A percentile compares a stretch with the other conserved stretches of the same genome.
phyloP scores from a whole-genome alignment of 768 basidiomycete species.

The Chalciporus sphaerocephalus region DNA sequence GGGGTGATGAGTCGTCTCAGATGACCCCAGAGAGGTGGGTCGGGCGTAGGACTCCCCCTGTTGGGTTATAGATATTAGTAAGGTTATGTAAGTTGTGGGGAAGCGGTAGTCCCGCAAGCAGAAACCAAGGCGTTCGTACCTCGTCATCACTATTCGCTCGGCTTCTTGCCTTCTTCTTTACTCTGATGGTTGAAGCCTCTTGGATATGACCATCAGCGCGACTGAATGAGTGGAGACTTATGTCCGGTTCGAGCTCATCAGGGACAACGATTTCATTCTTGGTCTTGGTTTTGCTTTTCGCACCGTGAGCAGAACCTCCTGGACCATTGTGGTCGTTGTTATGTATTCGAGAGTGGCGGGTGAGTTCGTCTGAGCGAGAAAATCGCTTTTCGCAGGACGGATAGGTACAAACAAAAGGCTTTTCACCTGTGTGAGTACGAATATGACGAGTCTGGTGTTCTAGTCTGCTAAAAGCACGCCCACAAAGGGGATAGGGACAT shows the following conservation, averaged over 20 bases:
- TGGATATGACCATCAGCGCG: conserved; percentile 17
- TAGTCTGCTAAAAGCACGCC: conserved; percentile 91
- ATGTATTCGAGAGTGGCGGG: conserved; percentile 93
- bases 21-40: conserved; percentile 47
- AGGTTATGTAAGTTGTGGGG: conserved; percentile 28
- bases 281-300: conserved; percentile 29
- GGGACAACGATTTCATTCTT: conserved; percentile 22
- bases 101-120: conserved; percentile 9
- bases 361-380: conserved; percentile 97
- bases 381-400: conserved; percentile 98
- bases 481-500: conserved; percentile 88
- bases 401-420: conserved; percentile 89
- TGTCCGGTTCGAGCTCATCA: conserved; percentile 25
- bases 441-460: conserved; percentile 99
- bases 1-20: conserved; percentile 34
- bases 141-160: conserved; percentile 80
- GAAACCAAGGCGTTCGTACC: conserved; percentile 42
- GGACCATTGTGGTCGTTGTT: conserved; percentile 48
- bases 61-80: conserved; percentile 15
- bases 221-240: conserved; percentile 26
- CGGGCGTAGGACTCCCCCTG: conserved; percentile 58
- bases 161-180: conserved; percentile 77
- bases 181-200: conserved; percentile 33
- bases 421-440: conserved; percentile 97
- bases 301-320: conserved; percentile 16